Base-by-base conservation (phyloP, 2,329 filamentous ascomycete species). In the Aspergillus novoparasiticus region DNA sequence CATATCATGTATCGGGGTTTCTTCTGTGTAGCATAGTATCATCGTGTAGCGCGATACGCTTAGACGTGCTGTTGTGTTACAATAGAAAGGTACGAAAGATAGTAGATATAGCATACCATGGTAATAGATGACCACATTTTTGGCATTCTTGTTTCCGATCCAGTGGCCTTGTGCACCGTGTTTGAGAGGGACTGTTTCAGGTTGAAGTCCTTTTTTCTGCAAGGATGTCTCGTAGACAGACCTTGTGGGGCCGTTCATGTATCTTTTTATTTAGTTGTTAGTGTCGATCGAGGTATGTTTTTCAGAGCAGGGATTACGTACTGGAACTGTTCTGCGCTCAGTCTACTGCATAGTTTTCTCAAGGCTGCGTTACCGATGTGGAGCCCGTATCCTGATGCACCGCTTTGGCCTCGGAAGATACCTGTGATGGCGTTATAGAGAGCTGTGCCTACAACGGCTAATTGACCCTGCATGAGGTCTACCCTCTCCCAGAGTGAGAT, bases 101-200 rank as follows among this genome's bases (percentile, higher is more conserved):
- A 46, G 23, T n/a, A 12, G 14, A 26, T 36, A 62, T 69, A 39
- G 11, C 11, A 32, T 58, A 80, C 78, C 77, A 53, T 79, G 77
- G 46, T 72, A 79, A 64, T 78, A 80, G 14, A 79, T 39, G 2
- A 80, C 57, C 1, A 79, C 74, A 9, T 77, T 75, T 67, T 79
- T 78, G 21, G 78, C 77, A 34, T 74, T 64, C 56, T 75, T 77
- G 57, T 77, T 75, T 19, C 78, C 78, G n/a, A 80, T 66, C 78
- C 78, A 80, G 65, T 76, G 73, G 16, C 76, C 78, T 50, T 70
- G 64, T 12, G 72, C 72, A 26, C 71, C 73, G 45, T 79, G 70
- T 1, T 71, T 66, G 4, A 80, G 71, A 3, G 67, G 5, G 3
- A 79, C 71, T 0, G 67, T 72, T 46, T 77, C 70, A 3, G 75